A percentile compares a stretch with the other conserved stretches of the same genome.
Evolutionary conservation across 331 rosid species (phyloP).

Genomic region (Cucumis variabilis): DNA sequence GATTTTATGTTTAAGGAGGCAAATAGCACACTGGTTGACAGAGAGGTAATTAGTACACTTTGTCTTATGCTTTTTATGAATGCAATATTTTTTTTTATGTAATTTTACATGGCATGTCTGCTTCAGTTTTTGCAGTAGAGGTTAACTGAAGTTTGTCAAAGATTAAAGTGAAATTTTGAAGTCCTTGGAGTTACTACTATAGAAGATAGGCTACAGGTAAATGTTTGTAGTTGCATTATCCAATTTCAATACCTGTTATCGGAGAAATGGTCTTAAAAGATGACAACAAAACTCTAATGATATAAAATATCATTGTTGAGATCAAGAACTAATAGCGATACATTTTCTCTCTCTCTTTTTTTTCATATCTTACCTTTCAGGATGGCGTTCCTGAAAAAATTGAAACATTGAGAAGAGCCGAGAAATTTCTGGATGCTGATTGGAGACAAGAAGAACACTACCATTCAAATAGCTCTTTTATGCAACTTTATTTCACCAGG

Average conservation of each 20-base stretch:
- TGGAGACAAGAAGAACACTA: too few species aligned
- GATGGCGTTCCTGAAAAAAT: too few species aligned
- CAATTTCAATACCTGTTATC: too few species aligned
- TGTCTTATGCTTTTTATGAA: neutral
- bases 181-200: slow-evolving; percentile 97
- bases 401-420: too few species aligned
- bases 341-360: slow-evolving; percentile 43
- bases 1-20: slow-evolving; percentile 96
- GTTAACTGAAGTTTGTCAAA: slow-evolving; percentile 94
- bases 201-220: slow-evolving; percentile 99
- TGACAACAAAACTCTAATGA: too few species aligned
- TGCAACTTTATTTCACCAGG: slow-evolving; percentile 98
- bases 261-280: too few species aligned
- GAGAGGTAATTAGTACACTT: slow-evolving; percentile 77
- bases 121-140: slow-evolving; percentile 78
- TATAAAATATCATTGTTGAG: slow-evolving; percentile 4
- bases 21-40: slow-evolving; percentile 89
- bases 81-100: neutral
- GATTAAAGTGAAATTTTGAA: slow-evolving; percentile 84
- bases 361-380: too few species aligned
- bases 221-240: too few species aligned
- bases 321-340: neutral
- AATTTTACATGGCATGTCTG: slow-evolving; percentile 21
- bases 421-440: too few species aligned
- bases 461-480: too few species aligned